These are phyloP conservation scores for Trichoderma virens DNA, from an alignment of 495 filamentous ascomycete species.

Conservation along the genomic window DNA sequence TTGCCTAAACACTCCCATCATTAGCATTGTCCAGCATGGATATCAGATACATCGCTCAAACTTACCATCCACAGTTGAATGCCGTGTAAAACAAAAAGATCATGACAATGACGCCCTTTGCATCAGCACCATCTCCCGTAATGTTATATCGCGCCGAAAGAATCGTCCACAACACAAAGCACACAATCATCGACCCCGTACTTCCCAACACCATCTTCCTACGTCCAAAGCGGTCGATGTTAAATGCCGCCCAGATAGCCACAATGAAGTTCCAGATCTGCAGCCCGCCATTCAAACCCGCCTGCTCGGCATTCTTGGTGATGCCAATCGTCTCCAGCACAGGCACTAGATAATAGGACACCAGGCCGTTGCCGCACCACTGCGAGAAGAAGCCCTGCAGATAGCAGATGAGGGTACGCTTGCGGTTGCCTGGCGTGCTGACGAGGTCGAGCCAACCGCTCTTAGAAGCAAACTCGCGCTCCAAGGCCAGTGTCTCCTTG, in stretches of 20 bases:
- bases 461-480: constrained; percentile 37
- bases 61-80: constrained; percentile 1
- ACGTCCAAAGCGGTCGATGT: constrained; percentile 55
- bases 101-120: constrained; percentile 47
- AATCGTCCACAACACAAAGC: constrained; percentile 51
- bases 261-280: constrained; percentile 46
- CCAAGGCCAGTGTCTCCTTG: constrained; percentile 48
- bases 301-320: constrained; percentile 39
- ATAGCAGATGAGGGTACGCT: constrained; percentile 49
- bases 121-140: constrained; percentile 28
- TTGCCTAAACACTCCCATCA: constrained; percentile 52
- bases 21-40: constrained; percentile 34
- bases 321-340: constrained; percentile 54
- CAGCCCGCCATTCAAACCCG: constrained; percentile 45
- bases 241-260: constrained; percentile 44
- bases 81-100: constrained; percentile 41
- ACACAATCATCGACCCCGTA: constrained; percentile 51
- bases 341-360: constrained; percentile 54
- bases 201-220: constrained; percentile 50
- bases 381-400: constrained; percentile 58
- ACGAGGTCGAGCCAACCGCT: constrained; percentile 52
- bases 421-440: constrained; percentile 61
- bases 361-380: constrained; percentile 61
- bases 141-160: constrained; percentile 33
- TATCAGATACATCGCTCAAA: not conserved